These are phyloP conservation scores for Mycena albidolilacea DNA, from an alignment of 768 basidiomycete genomes.

Conservation along the genomic window DNA sequence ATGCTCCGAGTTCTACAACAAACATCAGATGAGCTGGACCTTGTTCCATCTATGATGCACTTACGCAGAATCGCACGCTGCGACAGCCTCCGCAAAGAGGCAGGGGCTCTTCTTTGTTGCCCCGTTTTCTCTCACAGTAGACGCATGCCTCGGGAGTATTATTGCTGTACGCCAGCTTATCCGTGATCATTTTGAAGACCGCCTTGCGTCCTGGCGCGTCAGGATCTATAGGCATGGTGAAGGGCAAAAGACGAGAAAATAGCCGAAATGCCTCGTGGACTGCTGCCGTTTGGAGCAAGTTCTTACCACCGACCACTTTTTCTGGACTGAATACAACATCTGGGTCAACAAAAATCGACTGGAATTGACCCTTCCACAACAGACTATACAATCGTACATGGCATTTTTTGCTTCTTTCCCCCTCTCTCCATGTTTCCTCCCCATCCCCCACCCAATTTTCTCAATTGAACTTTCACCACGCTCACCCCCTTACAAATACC, in stretches of 20 bases:
- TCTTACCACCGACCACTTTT: too few relatives aligned
- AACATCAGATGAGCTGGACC: not conserved
- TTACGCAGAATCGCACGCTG: conserved; percentile 8
- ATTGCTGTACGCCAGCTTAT: conserved; percentile 23
- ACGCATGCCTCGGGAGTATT: conserved; percentile 20
- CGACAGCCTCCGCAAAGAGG: not conserved
- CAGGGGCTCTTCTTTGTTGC: not conserved
- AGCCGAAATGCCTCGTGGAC: too few relatives aligned
- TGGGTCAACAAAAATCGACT: too few relatives aligned
- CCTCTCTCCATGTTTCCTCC: too few relatives aligned
- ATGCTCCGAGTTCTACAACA: not conserved
- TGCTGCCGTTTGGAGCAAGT: too few relatives aligned
- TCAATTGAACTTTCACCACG: too few relatives aligned
- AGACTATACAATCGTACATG: too few relatives aligned
- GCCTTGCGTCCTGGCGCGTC: conserved; percentile 20
- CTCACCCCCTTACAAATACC: conserved; percentile 17
- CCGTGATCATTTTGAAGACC: conserved; percentile 29
- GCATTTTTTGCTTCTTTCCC: too few relatives aligned
- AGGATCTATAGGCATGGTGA: not conserved
- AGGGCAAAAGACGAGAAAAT: too few relatives aligned
- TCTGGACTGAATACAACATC: too few relatives aligned
- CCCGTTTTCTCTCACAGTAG: conserved; percentile 8
- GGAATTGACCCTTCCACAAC: too few relatives aligned
- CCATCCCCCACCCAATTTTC: too few relatives aligned
- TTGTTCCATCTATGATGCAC: not conserved